Evolutionary conservation across 768 basidiomycete species (phyloP), one percentile per base, ranked within the genome.

Genomic region (Mycena albidolilacea): DNA sequence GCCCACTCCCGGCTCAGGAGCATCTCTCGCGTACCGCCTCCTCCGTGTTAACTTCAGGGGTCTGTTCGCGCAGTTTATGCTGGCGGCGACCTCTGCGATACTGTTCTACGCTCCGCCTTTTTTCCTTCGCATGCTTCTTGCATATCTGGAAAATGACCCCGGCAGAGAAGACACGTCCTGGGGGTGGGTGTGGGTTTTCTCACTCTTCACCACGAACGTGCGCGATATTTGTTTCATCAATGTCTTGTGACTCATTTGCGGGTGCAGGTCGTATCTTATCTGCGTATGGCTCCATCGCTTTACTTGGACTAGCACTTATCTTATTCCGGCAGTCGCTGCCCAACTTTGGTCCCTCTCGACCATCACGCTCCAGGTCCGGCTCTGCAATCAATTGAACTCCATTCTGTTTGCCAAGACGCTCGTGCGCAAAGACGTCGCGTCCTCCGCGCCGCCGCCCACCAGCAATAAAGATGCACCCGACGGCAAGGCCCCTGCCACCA

Each of bases 401-500:
- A 85, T 90, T 67, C 82, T 93, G 15, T 93, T 91, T 78, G 87
- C 87, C 38, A 93, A 93, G 83, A 93, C 92, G 0, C 87, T 93
- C 39, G 86, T 91, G 6, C 88, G 93, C 65, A 93, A 93, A 79
- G 91, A 93, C 71, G 84, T 93, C 35, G 95, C 94, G 1, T 93
- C 92, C 3, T 89, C 91, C n/a, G 80, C 89, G 10, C 80, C 75
- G 0, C 52, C 74, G 1, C 66, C 70, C 82, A 4, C 57, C 74
- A 77, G 69, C 78, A 55, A 59, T 64, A 77, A 79, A 71, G 73
- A 83, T 46, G 76, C 69, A 37, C 73, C 73, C 67, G 74, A 73
- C 38, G 30, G 30, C 30, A 30, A 30, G 30, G 55, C 14, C 7
- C 37, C 52, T 70, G 17, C 58, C 12, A 23, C 5, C 41, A 43